Percentiles rank a stretch among this genome's conserved stretches.
phyloP scores from a whole-genome alignment of 2,329 filamentous ascomycete genomes.

The Fusarium circinatum region DNA sequence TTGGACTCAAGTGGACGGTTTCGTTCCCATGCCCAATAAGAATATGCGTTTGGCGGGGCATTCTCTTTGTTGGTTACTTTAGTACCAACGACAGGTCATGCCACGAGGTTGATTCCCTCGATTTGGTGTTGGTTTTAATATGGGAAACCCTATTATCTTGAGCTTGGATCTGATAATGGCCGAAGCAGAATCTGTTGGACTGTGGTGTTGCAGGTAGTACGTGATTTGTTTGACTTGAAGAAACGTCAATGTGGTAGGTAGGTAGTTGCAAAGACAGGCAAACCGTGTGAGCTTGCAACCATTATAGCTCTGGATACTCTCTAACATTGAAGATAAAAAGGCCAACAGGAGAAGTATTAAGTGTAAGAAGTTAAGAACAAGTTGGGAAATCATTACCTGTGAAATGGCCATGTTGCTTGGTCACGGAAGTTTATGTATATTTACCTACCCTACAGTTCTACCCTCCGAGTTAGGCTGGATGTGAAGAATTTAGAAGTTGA shows the following conservation, averaged over 20 bases:
- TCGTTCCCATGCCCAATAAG: constrained; percentile 18
- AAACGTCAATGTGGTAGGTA: too few relatives aligned
- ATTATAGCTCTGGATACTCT: neutral
- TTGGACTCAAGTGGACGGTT: constrained; percentile 21
- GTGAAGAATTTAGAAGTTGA: neutral
- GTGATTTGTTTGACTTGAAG: neutral
- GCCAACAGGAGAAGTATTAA: too few relatives aligned
- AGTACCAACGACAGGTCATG: constrained; percentile 27
- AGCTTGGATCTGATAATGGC: constrained; percentile 4
- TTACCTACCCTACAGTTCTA: neutral
- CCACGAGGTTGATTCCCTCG: neutral
- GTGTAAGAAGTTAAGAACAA: neutral
- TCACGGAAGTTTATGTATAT: neutral
- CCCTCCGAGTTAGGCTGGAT: accelerated
- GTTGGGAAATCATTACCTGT: neutral
- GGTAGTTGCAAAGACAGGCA: neutral
- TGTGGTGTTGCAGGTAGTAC: too few relatives aligned
- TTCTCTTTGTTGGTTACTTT: constrained; percentile 40
- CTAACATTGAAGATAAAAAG: too few relatives aligned
- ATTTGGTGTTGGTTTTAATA: neutral
- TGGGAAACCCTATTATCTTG: neutral
- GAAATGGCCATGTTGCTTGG: neutral
- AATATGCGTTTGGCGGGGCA: constrained; percentile 33
- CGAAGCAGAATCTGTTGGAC: neutral
- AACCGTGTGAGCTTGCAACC: neutral